phyloP scores from a whole-genome alignment of 129 eudicot genomes.

The Lactuca saligna region DNA sequence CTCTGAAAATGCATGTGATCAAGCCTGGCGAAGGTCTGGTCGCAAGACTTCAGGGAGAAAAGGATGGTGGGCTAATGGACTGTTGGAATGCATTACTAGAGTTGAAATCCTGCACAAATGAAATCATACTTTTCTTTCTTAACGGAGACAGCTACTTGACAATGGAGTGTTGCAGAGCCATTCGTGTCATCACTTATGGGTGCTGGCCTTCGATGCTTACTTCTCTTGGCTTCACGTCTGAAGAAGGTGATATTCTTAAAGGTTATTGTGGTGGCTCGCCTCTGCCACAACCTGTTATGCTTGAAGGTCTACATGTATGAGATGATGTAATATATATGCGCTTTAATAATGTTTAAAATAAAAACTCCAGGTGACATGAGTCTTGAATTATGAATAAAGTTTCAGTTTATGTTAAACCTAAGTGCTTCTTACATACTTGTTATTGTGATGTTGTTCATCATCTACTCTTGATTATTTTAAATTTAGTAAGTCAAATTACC shows the following conservation, averaged over 20 bases:
- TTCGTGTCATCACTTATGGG: constrained; percentile 41
- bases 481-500: too few relatives aligned
- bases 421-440: neutral
- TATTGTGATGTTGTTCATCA: neutral
- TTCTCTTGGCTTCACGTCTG: constrained; percentile 56
- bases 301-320: constrained; percentile 18
- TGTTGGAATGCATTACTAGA: constrained; percentile 63
- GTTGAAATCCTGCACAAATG: constrained; percentile 59
- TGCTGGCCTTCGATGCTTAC: constrained; percentile 82
- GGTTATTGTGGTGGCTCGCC: constrained; percentile 56
- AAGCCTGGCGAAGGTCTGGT: constrained; percentile 8
- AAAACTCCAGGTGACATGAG: neutral
- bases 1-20: neutral
- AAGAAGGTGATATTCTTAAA: constrained; percentile 50
- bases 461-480: too few relatives aligned
- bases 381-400: neutral
- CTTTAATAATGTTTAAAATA: constrained; percentile 10
- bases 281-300: constrained; percentile 26
- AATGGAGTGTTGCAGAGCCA: constrained; percentile 58
- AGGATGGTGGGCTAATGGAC: constrained; percentile 24
- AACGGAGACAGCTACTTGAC: constrained; percentile 73
- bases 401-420: constrained; percentile 2
- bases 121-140: constrained; percentile 59
- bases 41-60: constrained; percentile 32
- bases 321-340: neutral